Conservation (phyloP, 345 rosid genomes). For the Hibiscus mutabilis region DNA sequence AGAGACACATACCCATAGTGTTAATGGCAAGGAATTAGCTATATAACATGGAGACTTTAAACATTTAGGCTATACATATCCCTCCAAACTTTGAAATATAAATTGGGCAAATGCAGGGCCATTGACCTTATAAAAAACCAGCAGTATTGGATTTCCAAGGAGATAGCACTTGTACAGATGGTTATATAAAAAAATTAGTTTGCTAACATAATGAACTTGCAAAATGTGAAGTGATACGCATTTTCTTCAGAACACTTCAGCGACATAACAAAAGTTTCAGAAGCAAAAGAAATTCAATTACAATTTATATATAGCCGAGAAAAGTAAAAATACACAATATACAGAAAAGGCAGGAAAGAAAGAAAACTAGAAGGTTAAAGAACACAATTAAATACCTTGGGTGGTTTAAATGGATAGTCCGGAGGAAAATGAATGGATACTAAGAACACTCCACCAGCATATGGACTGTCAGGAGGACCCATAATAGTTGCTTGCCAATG, state of each 20-base stretch:
- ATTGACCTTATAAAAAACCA: not conserved
- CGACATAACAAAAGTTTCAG: not conserved
- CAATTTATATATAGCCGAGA: not conserved
- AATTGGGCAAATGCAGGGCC: not conserved
- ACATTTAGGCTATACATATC: too few relatives aligned
- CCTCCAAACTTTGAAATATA: not conserved
- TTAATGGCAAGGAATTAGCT: too few relatives aligned
- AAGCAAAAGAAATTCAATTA: not conserved
- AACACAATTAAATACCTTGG: constrained; percentile 12
- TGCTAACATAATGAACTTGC: not conserved
- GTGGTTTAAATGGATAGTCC: constrained; percentile 16
- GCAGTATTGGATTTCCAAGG: not conserved
- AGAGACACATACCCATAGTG: not conserved
- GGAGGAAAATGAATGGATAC: constrained; percentile 18
- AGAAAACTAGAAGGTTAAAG: not conserved
- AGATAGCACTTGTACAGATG: not conserved
- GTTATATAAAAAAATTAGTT: not conserved
- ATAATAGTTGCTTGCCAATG: constrained; percentile 14
- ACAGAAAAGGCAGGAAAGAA: not conserved
- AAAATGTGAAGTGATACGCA: not conserved
- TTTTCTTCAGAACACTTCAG: not conserved
- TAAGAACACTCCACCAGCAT: constrained; percentile 20
- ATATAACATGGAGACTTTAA: too few relatives aligned
- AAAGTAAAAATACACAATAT: not conserved
- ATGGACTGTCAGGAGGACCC: constrained; percentile 24